phyloP scores from a whole-genome alignment of 179 eudicot genomes.

The Amaranthus tricolor region DNA sequence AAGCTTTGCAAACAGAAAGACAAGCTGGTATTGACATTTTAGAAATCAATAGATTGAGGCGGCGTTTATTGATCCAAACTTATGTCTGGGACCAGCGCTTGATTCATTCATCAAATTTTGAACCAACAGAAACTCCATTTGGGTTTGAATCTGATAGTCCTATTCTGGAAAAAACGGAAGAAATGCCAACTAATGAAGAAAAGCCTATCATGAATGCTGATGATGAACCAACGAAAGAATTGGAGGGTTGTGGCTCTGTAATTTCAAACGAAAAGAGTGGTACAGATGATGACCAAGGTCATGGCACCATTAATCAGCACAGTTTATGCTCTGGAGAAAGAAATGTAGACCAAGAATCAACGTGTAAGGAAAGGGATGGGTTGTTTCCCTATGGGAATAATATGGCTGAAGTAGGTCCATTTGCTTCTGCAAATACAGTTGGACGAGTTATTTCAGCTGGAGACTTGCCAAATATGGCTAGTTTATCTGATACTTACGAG shows the following conservation, averaged over 20 bases:
- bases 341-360: slow-evolving; percentile 24
- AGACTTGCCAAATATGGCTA: slow-evolving; percentile 40
- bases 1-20: slow-evolving; percentile 34
- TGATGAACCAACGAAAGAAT: slow-evolving; percentile 24
- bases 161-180: slow-evolving; percentile 32
- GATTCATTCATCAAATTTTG: slow-evolving; percentile 41
- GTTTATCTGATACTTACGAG: slow-evolving; percentile 68
- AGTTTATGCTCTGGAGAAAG: slow-evolving; percentile 26
- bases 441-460: slow-evolving; percentile 57
- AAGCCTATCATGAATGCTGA: slow-evolving; percentile 25
- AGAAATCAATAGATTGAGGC: slow-evolving; percentile 68
- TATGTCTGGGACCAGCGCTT: slow-evolving; percentile 83
- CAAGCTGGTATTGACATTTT: slow-evolving; percentile 58
- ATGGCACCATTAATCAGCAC: slow-evolving; percentile 23
- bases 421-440: slow-evolving; percentile 29
- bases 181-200: slow-evolving; percentile 24
- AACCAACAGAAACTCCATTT: slow-evolving; percentile 28
- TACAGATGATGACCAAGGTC: slow-evolving; percentile 24
- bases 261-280: slow-evolving; percentile 23
- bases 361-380: slow-evolving; percentile 25
- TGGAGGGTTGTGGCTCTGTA: slow-evolving; percentile 29
- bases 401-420: slow-evolving; percentile 23
- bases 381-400: slow-evolving; percentile 11
- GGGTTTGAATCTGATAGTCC: slow-evolving; percentile 29
- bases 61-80: slow-evolving; percentile 57